Percentiles rank a stretch among this genome's conserved stretches.
Evolutionary conservation across 2,329 filamentous ascomycete genomes (phyloP).

Genomic region (Cryphonectria carpinicola): DNA sequence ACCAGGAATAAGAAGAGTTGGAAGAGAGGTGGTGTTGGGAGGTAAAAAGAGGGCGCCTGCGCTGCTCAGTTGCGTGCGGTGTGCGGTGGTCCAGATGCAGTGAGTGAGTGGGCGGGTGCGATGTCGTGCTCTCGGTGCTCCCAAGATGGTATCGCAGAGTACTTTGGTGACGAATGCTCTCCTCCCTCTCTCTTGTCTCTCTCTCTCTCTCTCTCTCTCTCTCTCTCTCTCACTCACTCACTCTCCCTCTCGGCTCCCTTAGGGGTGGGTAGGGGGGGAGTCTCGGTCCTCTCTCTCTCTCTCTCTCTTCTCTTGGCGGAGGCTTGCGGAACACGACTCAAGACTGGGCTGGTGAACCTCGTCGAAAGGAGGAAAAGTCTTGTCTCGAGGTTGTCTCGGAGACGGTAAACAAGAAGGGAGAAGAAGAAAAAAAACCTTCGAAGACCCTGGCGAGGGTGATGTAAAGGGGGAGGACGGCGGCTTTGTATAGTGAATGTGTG

Average conservation of each 20-base stretch:
- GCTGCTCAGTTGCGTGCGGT: conserved; percentile 6
- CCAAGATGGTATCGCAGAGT: neutral
- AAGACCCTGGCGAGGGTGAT: neutral
- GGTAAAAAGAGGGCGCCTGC: neutral
- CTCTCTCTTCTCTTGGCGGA: neutral
- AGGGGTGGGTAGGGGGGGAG: neutral
- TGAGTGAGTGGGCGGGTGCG: neutral
- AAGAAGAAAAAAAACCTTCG: neutral
- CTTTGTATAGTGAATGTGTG: conserved; percentile 10
- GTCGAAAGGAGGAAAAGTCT: neutral
- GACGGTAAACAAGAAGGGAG: neutral
- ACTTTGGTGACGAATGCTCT: conserved; percentile 1
- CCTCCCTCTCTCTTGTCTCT: neutral
- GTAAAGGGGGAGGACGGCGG: conserved; percentile 1
- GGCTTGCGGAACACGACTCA: conserved; percentile 1
- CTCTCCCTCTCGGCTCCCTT: neutral
- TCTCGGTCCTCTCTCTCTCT: neutral
- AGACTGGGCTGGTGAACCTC: conserved; percentile 1
- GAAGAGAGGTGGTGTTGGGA: neutral
- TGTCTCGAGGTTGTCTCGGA: neutral
- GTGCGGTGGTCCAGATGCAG: neutral
- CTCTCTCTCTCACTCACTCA: neutral
- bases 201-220: neutral
- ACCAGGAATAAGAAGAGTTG: neutral
- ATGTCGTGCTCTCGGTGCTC: conserved; percentile 4